These are phyloP conservation scores for Colletotrichum sp. DNA, from an alignment of 2,329 filamentous ascomycete genomes.

Conservation along the genomic window DNA sequence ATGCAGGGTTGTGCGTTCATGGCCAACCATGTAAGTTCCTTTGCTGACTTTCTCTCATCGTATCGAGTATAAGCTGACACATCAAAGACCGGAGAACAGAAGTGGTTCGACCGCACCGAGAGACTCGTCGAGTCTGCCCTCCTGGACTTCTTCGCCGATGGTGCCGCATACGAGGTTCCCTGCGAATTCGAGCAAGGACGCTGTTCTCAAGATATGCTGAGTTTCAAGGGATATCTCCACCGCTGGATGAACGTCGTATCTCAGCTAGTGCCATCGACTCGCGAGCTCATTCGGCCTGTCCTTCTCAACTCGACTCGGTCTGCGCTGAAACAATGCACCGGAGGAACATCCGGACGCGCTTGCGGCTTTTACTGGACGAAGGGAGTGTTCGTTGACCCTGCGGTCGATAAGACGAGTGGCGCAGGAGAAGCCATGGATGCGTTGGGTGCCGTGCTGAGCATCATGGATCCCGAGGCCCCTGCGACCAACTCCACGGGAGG, in stretches of 20 bases:
- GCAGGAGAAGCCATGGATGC: constrained; percentile 66
- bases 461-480: constrained; percentile 43
- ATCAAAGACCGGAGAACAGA: constrained; percentile 29
- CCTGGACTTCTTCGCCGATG: constrained; percentile 54
- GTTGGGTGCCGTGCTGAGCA: constrained; percentile 57
- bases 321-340: constrained; percentile 67
- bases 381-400: constrained; percentile 47
- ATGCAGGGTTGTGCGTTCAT: constrained; percentile 62
- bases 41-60: fast-evolving
- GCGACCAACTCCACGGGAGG: constrained; percentile 56
- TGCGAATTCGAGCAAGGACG: constrained; percentile 62
- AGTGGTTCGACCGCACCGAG: constrained; percentile 59
- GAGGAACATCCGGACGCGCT: constrained; percentile 57
- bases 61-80: constrained; percentile 19
- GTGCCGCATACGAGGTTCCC: constrained; percentile 66
- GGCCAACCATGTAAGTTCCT: constrained; percentile 53
- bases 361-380: constrained; percentile 70
- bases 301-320: constrained; percentile 63
- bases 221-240: constrained; percentile 74
- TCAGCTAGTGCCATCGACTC: constrained; percentile 65
- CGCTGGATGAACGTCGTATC: constrained; percentile 68
- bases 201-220: constrained; percentile 75
- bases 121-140: constrained; percentile 54
- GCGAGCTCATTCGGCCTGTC: constrained; percentile 59
- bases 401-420: constrained; percentile 59